Conservation (phyloP, 306 rosid genomes). For the Cicer arietinum region DNA sequence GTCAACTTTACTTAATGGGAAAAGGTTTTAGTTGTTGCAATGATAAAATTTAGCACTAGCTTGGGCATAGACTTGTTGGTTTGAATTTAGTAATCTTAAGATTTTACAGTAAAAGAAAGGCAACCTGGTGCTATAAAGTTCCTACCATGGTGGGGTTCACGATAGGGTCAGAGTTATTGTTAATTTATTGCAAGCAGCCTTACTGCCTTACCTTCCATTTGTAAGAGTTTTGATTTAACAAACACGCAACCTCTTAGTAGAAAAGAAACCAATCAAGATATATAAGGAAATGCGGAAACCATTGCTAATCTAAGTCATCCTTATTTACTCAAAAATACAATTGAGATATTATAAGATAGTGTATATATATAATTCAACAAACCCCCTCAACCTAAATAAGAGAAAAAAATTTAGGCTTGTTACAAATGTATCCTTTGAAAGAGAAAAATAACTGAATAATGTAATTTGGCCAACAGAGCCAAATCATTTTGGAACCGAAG, state of each 20-base stretch:
- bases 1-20: not conserved
- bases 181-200: not conserved
- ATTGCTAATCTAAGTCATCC: constrained; percentile 12
- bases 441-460: not conserved
- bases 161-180: not conserved
- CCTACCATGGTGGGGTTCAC: not conserved
- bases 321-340: not conserved
- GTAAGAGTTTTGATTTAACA: not conserved
- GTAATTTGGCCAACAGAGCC: not conserved
- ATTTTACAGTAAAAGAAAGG: constrained; percentile 10
- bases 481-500: not conserved
- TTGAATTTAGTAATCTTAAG: constrained; percentile 19
- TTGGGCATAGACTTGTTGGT: constrained; percentile 11
- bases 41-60: constrained; percentile 31
- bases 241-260: not conserved
- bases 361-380: not conserved
- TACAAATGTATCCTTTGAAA: constrained; percentile 5
- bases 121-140: constrained; percentile 3
- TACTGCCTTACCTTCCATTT: not conserved
- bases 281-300: constrained; percentile 1
- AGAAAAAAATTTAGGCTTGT: not conserved
- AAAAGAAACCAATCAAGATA: not conserved
- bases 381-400: not conserved
- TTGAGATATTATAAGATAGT: not conserved
- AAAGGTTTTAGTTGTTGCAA: not conserved